Percentiles rank a stretch among this genome's conserved stretches.
These are phyloP conservation scores for Ehretia macrophylla DNA, from an alignment of 257 asterid species.

Conservation along the genomic window DNA sequence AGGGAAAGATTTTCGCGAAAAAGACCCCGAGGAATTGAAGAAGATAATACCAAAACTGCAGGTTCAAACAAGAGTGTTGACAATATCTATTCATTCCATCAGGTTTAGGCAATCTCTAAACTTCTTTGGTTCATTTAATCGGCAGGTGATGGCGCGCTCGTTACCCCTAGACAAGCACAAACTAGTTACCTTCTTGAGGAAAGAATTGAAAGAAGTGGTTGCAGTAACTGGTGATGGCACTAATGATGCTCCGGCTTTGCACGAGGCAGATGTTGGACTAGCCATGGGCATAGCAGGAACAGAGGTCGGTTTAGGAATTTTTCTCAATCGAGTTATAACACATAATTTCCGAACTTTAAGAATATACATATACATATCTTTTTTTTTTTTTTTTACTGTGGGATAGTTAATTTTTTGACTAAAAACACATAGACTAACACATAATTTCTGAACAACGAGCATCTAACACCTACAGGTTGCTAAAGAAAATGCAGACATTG, in stretches of 20 bases:
- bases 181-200: conserved; percentile 55
- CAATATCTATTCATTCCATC: not conserved
- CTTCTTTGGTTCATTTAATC: not conserved
- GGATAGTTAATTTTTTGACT: too few relatives aligned
- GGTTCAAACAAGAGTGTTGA: conserved; percentile 27
- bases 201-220: conserved; percentile 59
- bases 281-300: conserved; percentile 97
- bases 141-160: conserved; percentile 70
- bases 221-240: conserved; percentile 97
- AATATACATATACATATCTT: too few relatives aligned
- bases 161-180: conserved; percentile 74
- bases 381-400: too few relatives aligned
- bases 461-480: conserved; percentile 49
- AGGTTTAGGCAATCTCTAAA: conserved; percentile 4
- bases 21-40: conserved; percentile 49
- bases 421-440: too few relatives aligned
- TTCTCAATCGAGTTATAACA: too few relatives aligned
- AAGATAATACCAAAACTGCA: conserved; percentile 62
- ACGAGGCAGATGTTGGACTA: conserved; percentile 86
- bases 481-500: conserved; percentile 73
- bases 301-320: conserved; percentile 44
- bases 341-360: too few relatives aligned
- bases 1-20: conserved; percentile 63
- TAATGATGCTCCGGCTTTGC: conserved; percentile 95
- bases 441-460: too few relatives aligned